These are phyloP conservation scores for Exophiala xenobiotica DNA, from an alignment of 2,329 filamentous ascomycete species.

Conservation along the genomic window DNA sequence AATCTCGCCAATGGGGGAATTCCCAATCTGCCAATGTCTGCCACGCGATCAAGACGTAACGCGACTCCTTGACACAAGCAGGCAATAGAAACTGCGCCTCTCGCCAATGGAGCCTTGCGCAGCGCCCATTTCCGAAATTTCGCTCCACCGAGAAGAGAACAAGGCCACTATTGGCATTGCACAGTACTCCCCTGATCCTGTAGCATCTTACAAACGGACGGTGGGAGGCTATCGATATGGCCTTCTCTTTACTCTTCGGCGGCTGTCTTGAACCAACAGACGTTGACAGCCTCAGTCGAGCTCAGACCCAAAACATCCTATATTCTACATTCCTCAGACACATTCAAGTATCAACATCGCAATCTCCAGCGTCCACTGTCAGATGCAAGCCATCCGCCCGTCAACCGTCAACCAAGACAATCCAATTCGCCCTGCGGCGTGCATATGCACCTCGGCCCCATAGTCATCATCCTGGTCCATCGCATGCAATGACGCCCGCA, in stretches of 20 bases:
- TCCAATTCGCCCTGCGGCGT: conserved; percentile 32
- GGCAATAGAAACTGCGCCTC: conserved; percentile 6
- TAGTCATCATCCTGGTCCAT: conserved; percentile 11
- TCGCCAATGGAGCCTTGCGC: conserved; percentile 9
- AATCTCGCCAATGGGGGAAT: conserved; percentile 23
- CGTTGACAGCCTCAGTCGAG: background rate
- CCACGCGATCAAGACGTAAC: conserved; percentile 24
- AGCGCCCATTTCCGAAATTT: conserved; percentile 2
- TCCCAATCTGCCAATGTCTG: conserved; percentile 7
- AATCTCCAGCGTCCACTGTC: conserved; percentile 16
- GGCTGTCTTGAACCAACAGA: background rate
- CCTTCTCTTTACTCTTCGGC: background rate
- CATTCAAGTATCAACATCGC: conserved; percentile 9
- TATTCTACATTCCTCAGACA: conserved; percentile 18
- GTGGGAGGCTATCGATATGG: background rate
- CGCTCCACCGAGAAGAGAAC: conserved; percentile 1
- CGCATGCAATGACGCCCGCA: conserved; percentile 14
- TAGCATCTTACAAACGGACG: conserved; percentile 1
- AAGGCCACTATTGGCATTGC: background rate
- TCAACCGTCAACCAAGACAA: conserved; percentile 18
- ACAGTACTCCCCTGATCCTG: conserved; percentile 17
- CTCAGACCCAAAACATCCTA: conserved; percentile 2
- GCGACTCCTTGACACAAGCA: conserved; percentile 22
- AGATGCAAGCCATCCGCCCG: conserved; percentile 18
- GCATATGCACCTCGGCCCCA: conserved; percentile 26